These are phyloP conservation scores for Citrullus mucosospermus DNA, from an alignment of 306 rosid species.

Conservation along the genomic window DNA sequence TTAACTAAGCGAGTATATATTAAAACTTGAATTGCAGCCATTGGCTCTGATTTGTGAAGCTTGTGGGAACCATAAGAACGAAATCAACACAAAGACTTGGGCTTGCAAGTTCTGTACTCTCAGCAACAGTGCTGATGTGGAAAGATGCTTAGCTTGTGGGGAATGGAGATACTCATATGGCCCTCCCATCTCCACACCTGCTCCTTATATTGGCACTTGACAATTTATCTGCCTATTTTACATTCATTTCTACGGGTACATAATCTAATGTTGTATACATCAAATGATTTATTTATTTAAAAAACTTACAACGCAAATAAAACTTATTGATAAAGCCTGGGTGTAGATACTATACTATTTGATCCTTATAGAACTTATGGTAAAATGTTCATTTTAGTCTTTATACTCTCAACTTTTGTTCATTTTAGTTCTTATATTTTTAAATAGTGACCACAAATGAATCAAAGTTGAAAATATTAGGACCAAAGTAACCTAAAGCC, in stretches of 20 bases:
- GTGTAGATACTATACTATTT: too few species aligned
- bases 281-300: background rate
- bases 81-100: slow-evolving; percentile 24
- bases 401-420: too few species aligned
- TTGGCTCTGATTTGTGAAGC: slow-evolving; percentile 29
- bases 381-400: too few species aligned
- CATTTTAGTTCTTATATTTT: too few species aligned
- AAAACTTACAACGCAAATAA: background rate
- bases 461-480: too few species aligned
- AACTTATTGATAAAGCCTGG: background rate
- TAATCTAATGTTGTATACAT: background rate
- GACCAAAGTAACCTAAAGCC: too few species aligned
- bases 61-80: slow-evolving; percentile 22
- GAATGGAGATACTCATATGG: slow-evolving; percentile 48
- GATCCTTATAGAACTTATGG: too few species aligned
- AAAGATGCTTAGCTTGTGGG: slow-evolving; percentile 46
- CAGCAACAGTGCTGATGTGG: slow-evolving; percentile 27
- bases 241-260: background rate
- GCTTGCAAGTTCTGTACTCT: slow-evolving; percentile 49
- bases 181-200: slow-evolving; percentile 20
- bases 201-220: slow-evolving; percentile 30
- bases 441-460: too few species aligned
- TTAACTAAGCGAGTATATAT: too few species aligned
- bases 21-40: slow-evolving; percentile 19
- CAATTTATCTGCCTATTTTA: background rate